These are phyloP conservation scores for Gossypium schwendimanii DNA, from an alignment of 441 rosid species.

Conservation along the genomic window DNA sequence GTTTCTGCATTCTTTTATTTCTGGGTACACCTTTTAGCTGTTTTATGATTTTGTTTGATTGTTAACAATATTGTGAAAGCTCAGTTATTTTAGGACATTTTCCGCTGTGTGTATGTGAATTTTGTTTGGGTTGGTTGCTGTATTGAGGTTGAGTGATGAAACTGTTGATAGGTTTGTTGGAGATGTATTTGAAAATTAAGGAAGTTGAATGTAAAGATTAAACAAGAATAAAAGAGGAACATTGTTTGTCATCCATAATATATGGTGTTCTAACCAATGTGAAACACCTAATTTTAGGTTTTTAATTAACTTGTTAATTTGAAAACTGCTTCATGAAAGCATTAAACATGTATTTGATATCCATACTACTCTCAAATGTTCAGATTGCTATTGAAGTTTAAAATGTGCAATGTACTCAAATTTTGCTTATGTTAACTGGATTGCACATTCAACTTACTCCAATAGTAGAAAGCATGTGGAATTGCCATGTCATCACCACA, in stretches of 20 bases:
- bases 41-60: neutral
- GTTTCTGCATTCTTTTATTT: neutral
- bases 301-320: neutral
- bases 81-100: neutral
- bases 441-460: neutral
- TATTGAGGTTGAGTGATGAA: neutral
- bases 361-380: neutral
- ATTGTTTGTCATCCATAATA: neutral
- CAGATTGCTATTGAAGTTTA: neutral
- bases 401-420: neutral
- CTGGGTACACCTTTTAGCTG: neutral
- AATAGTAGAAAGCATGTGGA: neutral
- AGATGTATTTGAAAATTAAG: neutral
- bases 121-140: neutral
- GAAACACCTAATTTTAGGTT: neutral
- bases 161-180: neutral
- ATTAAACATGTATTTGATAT: neutral
- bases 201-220: neutral
- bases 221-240: neutral
- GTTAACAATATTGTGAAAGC: neutral
- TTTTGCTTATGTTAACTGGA: neutral
- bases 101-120: neutral
- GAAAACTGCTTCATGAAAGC: neutral
- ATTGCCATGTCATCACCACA: neutral
- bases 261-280: neutral